Conservation (phyloP, 345 rosid genomes). For the Sisymbrium irio region DNA sequence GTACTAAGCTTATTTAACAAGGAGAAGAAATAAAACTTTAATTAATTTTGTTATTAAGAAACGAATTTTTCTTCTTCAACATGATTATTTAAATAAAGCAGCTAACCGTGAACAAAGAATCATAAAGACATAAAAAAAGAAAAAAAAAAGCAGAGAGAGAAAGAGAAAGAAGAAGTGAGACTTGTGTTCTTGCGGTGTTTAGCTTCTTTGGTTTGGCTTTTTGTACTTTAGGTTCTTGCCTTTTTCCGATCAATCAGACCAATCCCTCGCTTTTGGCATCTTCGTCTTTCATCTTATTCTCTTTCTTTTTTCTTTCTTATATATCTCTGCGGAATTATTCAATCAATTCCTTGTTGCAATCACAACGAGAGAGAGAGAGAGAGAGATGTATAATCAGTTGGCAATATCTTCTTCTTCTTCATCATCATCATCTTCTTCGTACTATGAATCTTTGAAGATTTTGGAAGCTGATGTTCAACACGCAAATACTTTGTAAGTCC, state of each 20-base stretch:
- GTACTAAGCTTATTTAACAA: slow-evolving; percentile 10
- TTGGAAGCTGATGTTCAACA: slow-evolving; percentile 86
- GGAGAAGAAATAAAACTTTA: neutral
- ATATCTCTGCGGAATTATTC: neutral
- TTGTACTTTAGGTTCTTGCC: slow-evolving; percentile 36
- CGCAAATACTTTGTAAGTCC: slow-evolving; percentile 78
- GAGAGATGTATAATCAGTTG: slow-evolving; percentile 36
- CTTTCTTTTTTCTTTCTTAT: neutral
- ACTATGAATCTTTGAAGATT: slow-evolving; percentile 73
- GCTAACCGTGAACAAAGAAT: slow-evolving; percentile 34
- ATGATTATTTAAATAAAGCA: slow-evolving; percentile 26
- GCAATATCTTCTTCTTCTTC: slow-evolving; percentile 30
- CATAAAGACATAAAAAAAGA: slow-evolving; percentile 29
- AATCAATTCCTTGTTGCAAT: slow-evolving; percentile 19
- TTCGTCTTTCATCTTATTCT: slow-evolving; percentile 28
- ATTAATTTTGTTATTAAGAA: slow-evolving; percentile 10
- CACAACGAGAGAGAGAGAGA: neutral
- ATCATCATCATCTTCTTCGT: slow-evolving; percentile 37
- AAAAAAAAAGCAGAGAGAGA: neutral
- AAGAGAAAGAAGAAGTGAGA: slow-evolving; percentile 35
- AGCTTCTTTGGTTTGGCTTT: slow-evolving; percentile 17
- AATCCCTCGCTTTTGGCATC: slow-evolving; percentile 31
- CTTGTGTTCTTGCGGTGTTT: slow-evolving; percentile 32
- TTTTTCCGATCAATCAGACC: slow-evolving; percentile 37
- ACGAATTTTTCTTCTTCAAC: slow-evolving; percentile 21